Evolutionary conservation across 108 stramenopile species (phyloP), one percentile per base, ranked within the genome.

Genomic region (Fistulifera pelliculosa): DNA sequence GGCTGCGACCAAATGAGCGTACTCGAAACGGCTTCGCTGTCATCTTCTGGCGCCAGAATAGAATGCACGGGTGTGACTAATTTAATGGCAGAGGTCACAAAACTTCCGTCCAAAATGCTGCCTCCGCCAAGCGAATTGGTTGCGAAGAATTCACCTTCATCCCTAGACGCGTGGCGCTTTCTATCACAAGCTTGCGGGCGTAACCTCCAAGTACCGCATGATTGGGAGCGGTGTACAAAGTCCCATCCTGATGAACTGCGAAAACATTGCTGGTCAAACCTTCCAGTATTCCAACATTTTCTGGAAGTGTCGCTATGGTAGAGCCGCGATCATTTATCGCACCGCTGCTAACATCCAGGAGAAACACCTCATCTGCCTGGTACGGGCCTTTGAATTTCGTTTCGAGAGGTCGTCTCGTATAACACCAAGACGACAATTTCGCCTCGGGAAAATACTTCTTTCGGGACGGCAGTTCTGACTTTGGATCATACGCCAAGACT

Each of bases 231-330:
- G 83, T 84, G 22, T 75, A 66, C 49, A 83, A 61, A 22, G 71
- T 64, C 5, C 73, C 70, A 56, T 80, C 77, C 45, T 54, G 65
- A 56, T 74, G 80, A 14, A 89, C 63, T 3, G 83, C 79, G 69
- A 85, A 89, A 10, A 89, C 40, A 49, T 89, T 89, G 24, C 81
- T 77, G 11, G 77, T 89, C 1, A 89, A 70, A 11, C 87, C 87
- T 57, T 89, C 87, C 27, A 89, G 58, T 39, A 89, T 47, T 61
- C 31, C 31, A 35, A 35, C 31, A 8, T 35, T 35, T 35, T 35
- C 3, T 35, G 3, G 6, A 35, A 35, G 8, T 35, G 6, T 3
- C 31, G 31, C 31, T 3, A 35, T 8, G n/a, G n/a, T n/a, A n/a
- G n/a, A n/a, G n/a, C n/a, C n/a, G n/a, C n/a, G n/a, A n/a, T n/a